These are phyloP conservation scores for Cyberlindnera mycetangii DNA, from an alignment of 805 yeast genomes.

Conservation along the genomic window DNA sequence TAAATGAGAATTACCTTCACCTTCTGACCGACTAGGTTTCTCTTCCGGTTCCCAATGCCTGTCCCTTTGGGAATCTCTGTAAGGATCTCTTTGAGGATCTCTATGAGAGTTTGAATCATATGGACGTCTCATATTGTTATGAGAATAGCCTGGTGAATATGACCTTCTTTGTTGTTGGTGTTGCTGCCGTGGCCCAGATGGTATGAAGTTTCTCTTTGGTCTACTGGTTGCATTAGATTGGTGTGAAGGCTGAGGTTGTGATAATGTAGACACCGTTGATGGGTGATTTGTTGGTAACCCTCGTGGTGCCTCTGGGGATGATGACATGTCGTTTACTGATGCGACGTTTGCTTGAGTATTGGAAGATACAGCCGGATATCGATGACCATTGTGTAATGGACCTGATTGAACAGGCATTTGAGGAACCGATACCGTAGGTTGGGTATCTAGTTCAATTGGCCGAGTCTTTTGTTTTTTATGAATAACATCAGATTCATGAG, in stretches of 20 bases:
- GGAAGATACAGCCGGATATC: too few relatives aligned
- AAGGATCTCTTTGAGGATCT: background rate
- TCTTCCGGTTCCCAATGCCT: background rate
- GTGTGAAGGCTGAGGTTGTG: background rate
- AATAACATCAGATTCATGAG: conserved; percentile 84
- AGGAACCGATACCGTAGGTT: background rate
- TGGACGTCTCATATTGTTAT: too few relatives aligned
- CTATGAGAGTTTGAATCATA: too few relatives aligned
- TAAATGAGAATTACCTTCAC: background rate
- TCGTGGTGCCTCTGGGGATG: background rate
- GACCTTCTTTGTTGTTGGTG: background rate
- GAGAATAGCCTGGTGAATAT: background rate
- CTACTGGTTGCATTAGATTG: background rate
- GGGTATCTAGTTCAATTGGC: background rate
- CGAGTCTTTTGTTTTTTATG: conserved; percentile 13
- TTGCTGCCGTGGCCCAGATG: background rate
- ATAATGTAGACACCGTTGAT: background rate
- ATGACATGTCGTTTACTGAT: too few relatives aligned
- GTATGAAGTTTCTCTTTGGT: background rate
- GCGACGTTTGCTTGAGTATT: too few relatives aligned
- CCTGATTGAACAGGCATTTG: background rate
- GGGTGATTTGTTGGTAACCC: background rate
- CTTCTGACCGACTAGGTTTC: too few relatives aligned
- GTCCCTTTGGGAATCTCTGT: background rate
- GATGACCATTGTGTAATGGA: background rate